Evolutionary conservation across 345 rosid species (phyloP).

Genomic region (Noccaea caerulescens): DNA sequence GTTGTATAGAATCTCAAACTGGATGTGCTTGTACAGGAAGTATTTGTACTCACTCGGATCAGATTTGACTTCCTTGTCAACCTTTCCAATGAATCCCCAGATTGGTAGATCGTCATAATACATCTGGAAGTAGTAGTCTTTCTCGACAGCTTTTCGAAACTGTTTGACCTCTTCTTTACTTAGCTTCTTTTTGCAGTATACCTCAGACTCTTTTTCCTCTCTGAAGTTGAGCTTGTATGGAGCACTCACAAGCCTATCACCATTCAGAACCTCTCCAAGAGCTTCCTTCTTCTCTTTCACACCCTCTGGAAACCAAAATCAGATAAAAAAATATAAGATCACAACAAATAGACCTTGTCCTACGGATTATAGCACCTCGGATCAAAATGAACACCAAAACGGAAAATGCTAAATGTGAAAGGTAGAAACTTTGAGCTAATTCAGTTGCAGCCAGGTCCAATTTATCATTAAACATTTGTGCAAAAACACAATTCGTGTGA

Average conservation of each 20-base stretch:
- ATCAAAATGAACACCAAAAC: background rate
- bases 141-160: conserved; percentile 66
- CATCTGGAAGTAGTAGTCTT: conserved; percentile 90
- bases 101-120: conserved; percentile 87
- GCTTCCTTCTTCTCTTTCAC: conserved; percentile 87
- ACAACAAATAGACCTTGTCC: background rate
- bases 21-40: conserved; percentile 73
- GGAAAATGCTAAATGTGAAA: background rate
- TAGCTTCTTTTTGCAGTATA: conserved; percentile 67
- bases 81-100: conserved; percentile 90
- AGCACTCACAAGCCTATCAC: conserved; percentile 85
- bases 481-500: background rate
- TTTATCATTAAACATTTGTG: background rate
- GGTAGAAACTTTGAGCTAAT: background rate
- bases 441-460: conserved; percentile 1
- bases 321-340: background rate
- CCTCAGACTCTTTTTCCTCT: conserved; percentile 67
- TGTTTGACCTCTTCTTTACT: conserved; percentile 59
- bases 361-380: background rate
- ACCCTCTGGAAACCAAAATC: conserved; percentile 49
- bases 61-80: conserved; percentile 68
- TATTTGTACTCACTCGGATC: conserved; percentile 71
- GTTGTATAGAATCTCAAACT: conserved; percentile 72
- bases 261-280: conserved; percentile 86
- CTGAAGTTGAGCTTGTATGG: conserved; percentile 77